A percentile compares a stretch with the other conserved stretches of the same genome.
These are phyloP conservation scores for Solanum virginianum DNA, from an alignment of 257 asterid species.

Conservation along the genomic window DNA sequence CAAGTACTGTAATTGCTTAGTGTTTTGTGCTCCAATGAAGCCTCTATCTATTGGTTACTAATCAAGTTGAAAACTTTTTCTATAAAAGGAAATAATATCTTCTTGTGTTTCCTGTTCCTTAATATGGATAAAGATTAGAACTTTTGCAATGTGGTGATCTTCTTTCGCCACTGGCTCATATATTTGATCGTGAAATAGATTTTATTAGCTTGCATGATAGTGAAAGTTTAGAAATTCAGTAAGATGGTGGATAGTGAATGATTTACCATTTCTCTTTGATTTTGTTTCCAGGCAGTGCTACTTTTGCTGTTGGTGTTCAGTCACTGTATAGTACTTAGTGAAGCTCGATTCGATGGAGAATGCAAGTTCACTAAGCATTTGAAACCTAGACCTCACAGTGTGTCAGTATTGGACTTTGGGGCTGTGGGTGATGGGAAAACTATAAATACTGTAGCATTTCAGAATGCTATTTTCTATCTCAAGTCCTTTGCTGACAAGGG, in stretches of 20 bases:
- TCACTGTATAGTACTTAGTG: constrained; percentile 1
- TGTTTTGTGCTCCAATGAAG: neutral
- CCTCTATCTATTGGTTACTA: neutral
- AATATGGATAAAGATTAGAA: neutral
- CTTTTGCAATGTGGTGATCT: neutral
- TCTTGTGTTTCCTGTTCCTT: neutral
- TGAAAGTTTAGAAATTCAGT: neutral
- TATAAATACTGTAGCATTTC: constrained; percentile 76
- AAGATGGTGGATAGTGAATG: neutral
- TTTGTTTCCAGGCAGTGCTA: constrained; percentile 46
- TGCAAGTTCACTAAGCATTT: constrained; percentile 60
- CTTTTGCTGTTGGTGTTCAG: constrained; percentile 43
- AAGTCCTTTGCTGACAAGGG: constrained; percentile 95
- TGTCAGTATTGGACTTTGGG: constrained; percentile 81
- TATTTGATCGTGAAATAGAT: neutral
- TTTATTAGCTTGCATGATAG: neutral
- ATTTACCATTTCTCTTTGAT: constrained; percentile 1
- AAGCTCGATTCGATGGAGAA: constrained; percentile 39
- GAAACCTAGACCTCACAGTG: constrained; percentile 97
- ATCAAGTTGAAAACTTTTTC: neutral
- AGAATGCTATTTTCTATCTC: constrained; percentile 92
- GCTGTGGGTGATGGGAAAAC: constrained; percentile 95
- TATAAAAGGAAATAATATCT: neutral
- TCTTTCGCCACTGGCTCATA: neutral
- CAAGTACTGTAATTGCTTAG: neutral